Evolutionary conservation across 2,329 filamentous ascomycete genomes (phyloP), one percentile per base, ranked within the genome.

Genomic region (Colletotrichum tropicale): DNA sequence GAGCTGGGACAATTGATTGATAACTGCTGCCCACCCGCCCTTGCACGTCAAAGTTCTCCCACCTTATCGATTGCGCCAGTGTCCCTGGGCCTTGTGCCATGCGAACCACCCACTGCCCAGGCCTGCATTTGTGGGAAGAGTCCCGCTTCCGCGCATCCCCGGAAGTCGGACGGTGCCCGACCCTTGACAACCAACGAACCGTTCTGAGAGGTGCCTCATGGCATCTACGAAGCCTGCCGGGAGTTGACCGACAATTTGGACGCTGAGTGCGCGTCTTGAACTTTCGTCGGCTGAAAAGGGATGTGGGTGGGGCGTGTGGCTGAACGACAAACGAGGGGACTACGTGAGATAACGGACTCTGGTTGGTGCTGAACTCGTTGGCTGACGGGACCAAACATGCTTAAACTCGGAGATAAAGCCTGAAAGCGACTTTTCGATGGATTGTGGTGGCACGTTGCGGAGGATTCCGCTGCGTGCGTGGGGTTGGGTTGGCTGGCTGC

Each of bases 51-150:
- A 64, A 64, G 34, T 32, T 38, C 38, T 68, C 55, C 38, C 43
- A 13, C 30, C 28, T 55, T 62, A 72, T 52, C 62, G 56, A 75
- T 75, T 55, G 43, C 73, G 73, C 69, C 38, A 75, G 73, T 72
- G 64, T 9, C 30, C 48, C 73, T 68, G 32, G 36, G 30, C 24
- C 28, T 75, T 75, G 56, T 73, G 73, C 73, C 73, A 75, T 75
- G 58, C 26, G 21, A 34, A 26, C 15, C 34, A 13, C 15, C 58
- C 56, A 58, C 62, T 28, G 36, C 21, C 9, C 18, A 43, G 48
- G 30, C 64, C 60, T 13, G 16, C 16, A 56, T 58, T 64, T 75
- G 64, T 52, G 69, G 69, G 26, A 34, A 30, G 21, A 12, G 32
- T 62, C 56, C 56, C 68, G 56, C 62, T 26, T 43, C 58, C 38